These are phyloP conservation scores for Amanita rimosa DNA, from an alignment of 768 basidiomycete species.

Conservation along the genomic window DNA sequence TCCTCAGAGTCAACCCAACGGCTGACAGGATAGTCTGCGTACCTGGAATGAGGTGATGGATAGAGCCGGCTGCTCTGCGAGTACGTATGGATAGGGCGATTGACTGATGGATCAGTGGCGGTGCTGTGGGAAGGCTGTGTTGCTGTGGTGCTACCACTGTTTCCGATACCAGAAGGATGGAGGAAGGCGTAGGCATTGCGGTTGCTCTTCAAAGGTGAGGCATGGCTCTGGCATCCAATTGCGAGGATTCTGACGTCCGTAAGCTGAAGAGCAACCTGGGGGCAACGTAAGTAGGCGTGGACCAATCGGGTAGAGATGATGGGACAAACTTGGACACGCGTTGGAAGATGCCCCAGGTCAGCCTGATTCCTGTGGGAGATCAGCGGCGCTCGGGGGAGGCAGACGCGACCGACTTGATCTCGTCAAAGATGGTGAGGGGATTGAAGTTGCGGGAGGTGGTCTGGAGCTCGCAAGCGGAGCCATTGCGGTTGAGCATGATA, in stretches of 20 bases:
- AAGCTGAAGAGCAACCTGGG: conserved; percentile 57
- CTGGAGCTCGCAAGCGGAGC: conserved; percentile 62
- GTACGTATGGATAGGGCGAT: too few species aligned
- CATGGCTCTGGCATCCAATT: conserved; percentile 53
- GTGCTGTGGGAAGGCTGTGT: conserved; percentile 2
- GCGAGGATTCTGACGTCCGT: conserved; percentile 64
- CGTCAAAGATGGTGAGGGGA: conserved; percentile 56
- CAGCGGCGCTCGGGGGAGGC: background rate
- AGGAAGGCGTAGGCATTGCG: conserved; percentile 57
- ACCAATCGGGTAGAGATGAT: conserved; percentile 2
- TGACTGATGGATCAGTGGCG: conserved; percentile 11
- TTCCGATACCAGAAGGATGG: conserved; percentile 54
- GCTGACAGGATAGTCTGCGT: conserved; percentile 56
- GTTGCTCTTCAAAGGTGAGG: conserved; percentile 47
- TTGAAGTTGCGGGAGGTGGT: conserved; percentile 57
- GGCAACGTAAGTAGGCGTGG: background rate
- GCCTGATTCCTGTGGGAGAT: conserved; percentile 43
- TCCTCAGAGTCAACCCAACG: conserved; percentile 50
- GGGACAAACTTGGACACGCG: conserved; percentile 47
- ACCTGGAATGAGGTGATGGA: conserved; percentile 44
- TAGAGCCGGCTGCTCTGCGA: too few species aligned
- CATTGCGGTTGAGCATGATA: conserved; percentile 65
- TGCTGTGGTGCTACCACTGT: conserved; percentile 10
- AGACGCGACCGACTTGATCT: conserved; percentile 50
- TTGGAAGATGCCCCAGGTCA: conserved; percentile 56